A percentile compares a stretch with the other conserved stretches of the same genome.
These are phyloP conservation scores for Penicillium digitatum DNA, from an alignment of 2,329 filamentous ascomycete genomes.

Conservation along the genomic window DNA sequence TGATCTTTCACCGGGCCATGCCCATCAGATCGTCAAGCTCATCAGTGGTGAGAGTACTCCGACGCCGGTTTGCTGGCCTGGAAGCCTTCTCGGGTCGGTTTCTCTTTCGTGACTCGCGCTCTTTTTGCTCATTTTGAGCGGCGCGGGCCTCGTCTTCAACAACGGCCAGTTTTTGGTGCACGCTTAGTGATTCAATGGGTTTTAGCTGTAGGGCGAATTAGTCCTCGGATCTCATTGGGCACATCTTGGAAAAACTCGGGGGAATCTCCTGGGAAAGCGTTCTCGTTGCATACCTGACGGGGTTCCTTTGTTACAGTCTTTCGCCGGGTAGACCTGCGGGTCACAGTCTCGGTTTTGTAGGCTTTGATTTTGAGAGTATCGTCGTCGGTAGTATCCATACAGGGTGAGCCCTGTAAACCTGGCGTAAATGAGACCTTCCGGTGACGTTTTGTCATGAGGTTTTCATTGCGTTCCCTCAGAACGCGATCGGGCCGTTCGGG, in stretches of 20 bases:
- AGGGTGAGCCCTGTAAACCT: conserved; percentile 29
- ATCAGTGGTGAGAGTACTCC: conserved; percentile 45
- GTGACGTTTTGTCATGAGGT: conserved; percentile 29
- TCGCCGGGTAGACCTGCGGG: conserved; percentile 27
- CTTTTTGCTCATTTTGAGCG: conserved; percentile 34
- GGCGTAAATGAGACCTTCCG: conserved; percentile 41
- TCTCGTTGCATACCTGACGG: conserved; percentile 28
- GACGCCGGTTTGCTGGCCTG: conserved; percentile 33
- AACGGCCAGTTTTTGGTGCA: conserved; percentile 43
- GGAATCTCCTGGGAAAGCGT: neutral
- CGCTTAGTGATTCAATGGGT: conserved; percentile 27
- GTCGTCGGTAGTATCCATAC: conserved; percentile 27
- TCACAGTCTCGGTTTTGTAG: conserved; percentile 30
- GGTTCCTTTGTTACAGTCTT: conserved; percentile 28
- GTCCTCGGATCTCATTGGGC: neutral
- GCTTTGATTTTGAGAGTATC: conserved; percentile 36
- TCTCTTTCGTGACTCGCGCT: conserved; percentile 36
- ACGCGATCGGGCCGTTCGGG: conserved; percentile 28
- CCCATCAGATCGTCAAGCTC: conserved; percentile 44
- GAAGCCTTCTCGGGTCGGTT: conserved; percentile 29
- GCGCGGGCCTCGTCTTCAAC: conserved; percentile 43
- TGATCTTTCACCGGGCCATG: conserved; percentile 20
- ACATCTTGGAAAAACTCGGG: neutral
- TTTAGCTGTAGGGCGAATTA: conserved; percentile 16
- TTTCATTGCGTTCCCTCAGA: conserved; percentile 38